A percentile compares a stretch with the other conserved stretches of the same genome.
Evolutionary conservation across 768 basidiomycete species (phyloP).

Genomic region (Auriculariales sp.): DNA sequence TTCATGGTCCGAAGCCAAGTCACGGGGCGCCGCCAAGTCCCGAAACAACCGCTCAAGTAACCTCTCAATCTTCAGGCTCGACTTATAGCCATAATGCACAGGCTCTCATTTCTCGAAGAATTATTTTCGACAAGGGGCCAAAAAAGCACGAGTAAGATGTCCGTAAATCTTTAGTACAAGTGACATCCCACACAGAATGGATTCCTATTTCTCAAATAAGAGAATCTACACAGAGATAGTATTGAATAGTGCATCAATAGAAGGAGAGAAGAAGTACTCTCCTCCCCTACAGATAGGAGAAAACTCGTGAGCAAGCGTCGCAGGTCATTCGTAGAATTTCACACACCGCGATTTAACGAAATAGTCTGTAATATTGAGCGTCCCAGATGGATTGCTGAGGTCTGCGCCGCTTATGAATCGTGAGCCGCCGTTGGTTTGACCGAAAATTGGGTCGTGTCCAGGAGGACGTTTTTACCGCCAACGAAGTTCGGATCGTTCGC

Average conservation of each 20-base stretch:
- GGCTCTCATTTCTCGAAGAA: too few species aligned
- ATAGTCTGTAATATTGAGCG: not conserved
- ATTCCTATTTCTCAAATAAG: too few species aligned
- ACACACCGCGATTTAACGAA: too few species aligned
- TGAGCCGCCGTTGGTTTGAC: conserved; percentile 8
- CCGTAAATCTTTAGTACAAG: conserved; percentile 10
- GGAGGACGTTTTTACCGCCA: conserved; percentile 5
- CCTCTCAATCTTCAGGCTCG: not conserved
- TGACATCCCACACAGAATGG: conserved; percentile 3
- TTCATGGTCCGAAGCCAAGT: conserved; percentile 38
- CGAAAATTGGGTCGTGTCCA: conserved; percentile 36
- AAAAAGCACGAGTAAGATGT: too few species aligned
- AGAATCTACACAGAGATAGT: not conserved
- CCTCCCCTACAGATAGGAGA: not conserved
- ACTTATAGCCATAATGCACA: not conserved
- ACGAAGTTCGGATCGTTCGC: not conserved
- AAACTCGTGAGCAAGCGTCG: not conserved
- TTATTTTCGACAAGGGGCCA: too few species aligned
- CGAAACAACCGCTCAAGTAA: not conserved
- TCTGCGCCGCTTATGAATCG: conserved; percentile 4
- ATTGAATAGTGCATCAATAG: not conserved
- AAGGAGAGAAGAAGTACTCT: conserved; percentile 3
- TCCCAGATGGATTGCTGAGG: not conserved
- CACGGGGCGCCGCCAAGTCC: conserved; percentile 2
- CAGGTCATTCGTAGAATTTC: too few species aligned